These are phyloP conservation scores for Mycosarcoma mackinlayi DNA, from an alignment of 1,284 basidiomycete genomes.

Conservation along the genomic window DNA sequence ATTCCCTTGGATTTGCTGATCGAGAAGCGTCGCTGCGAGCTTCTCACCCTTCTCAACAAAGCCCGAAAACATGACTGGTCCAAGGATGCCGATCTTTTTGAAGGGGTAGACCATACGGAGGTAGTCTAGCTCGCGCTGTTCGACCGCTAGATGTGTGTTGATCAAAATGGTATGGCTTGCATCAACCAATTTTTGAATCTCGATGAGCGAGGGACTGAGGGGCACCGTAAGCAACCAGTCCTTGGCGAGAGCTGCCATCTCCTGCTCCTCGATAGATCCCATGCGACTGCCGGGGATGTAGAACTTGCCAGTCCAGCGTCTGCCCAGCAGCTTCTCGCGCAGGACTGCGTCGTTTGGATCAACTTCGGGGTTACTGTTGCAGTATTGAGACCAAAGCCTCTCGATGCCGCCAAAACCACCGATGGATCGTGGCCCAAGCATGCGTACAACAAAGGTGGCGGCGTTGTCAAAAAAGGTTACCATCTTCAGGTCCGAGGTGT, in stretches of 20 bases:
- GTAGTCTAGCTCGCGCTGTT: constrained; percentile 3
- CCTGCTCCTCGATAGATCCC: constrained; percentile 2
- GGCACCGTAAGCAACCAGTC: constrained; percentile 13
- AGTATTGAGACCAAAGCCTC: constrained; percentile 1
- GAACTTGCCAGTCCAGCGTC: constrained; percentile 3
- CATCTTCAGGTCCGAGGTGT: constrained; percentile 1
- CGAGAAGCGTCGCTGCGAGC: not conserved
- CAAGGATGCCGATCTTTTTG: constrained; percentile 6
- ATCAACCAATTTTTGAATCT: constrained; percentile 14
- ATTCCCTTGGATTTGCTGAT: not conserved
- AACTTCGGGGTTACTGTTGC: constrained; percentile 3
- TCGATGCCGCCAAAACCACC: constrained; percentile 10
- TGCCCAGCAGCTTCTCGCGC: constrained; percentile 8
- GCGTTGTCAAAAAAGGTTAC: constrained; percentile 16
- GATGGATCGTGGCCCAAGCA: constrained; percentile 8
- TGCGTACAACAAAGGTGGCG: constrained; percentile 6
- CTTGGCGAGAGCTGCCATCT: constrained; percentile 9
- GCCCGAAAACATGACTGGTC: constrained; percentile 7
- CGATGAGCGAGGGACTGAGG: constrained; percentile 12
- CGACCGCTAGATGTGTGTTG: constrained; percentile 10
- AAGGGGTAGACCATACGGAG: constrained; percentile 8
- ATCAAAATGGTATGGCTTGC: constrained; percentile 9
- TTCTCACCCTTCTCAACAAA: constrained; percentile 1
- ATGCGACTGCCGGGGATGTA: constrained; percentile 9
- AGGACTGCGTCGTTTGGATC: not conserved